Conservation (phyloP, 2,329 filamentous ascomycete genomes). For the Exophiala spinifera region DNA sequence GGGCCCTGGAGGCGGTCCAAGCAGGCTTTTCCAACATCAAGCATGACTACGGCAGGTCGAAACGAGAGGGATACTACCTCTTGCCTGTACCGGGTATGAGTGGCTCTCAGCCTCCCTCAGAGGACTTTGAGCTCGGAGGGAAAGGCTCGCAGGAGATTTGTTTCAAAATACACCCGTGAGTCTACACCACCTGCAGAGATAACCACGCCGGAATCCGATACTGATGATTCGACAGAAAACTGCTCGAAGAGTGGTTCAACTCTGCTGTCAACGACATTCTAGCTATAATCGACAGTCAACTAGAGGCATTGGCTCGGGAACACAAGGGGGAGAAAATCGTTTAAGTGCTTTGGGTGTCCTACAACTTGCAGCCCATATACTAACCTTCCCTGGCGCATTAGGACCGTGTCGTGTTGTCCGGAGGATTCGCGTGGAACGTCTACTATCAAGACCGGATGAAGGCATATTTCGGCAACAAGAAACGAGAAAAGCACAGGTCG, state of each 20-base stretch:
- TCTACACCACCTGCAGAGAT: too few relatives aligned
- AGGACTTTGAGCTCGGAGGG: neutral
- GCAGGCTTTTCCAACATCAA: neutral
- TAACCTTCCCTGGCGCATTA: neutral
- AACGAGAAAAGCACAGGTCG: neutral
- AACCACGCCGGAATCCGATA: neutral
- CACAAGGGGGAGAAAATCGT: neutral
- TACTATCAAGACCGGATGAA: neutral
- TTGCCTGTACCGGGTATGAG: neutral
- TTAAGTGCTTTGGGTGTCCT: neutral
- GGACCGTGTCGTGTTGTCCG: neutral
- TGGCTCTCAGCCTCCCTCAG: neutral
- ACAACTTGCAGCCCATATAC: neutral
- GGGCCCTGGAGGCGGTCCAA: neutral
- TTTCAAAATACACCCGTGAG: neutral
- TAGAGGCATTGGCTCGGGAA: neutral
- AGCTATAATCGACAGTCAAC: neutral
- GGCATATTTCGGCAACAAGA: neutral
- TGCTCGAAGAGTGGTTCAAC: neutral
- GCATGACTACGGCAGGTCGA: neutral
- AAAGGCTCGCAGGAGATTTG: neutral
- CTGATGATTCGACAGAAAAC: neutral
- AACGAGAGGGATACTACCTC: neutral
- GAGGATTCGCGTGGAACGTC: neutral
- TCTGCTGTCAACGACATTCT: neutral